phyloP scores from a whole-genome alignment of 768 basidiomycete species.

The Phylloporus arenicola region DNA sequence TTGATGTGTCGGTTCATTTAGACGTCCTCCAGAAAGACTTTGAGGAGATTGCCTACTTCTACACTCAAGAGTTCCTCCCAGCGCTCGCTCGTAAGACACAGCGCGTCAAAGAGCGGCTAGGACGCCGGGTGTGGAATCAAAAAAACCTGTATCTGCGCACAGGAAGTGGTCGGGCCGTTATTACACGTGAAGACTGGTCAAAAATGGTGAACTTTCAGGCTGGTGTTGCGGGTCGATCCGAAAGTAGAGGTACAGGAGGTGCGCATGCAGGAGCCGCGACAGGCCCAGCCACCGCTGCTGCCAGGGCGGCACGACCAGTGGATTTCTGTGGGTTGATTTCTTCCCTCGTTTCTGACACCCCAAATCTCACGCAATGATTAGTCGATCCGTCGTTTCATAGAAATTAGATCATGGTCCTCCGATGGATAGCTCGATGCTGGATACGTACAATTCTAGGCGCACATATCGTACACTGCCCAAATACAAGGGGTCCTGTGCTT shows the following conservation, averaged over 20 bases:
- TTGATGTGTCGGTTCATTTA: slow-evolving; percentile 56
- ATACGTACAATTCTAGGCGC: slow-evolving; percentile 4
- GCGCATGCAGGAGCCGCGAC: slow-evolving; percentile 1
- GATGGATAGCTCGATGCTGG: background rate
- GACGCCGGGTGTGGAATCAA: slow-evolving; percentile 65
- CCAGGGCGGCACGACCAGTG: slow-evolving; percentile 1
- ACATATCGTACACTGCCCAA: background rate
- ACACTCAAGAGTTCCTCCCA: slow-evolving; percentile 33
- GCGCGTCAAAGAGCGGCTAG: slow-evolving; percentile 70
- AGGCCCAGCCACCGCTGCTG: slow-evolving; percentile 6
- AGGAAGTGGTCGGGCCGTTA: slow-evolving; percentile 24
- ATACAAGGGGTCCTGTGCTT: background rate
- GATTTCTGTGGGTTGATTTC: slow-evolving; percentile 20
- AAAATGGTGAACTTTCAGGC: slow-evolving; percentile 44
- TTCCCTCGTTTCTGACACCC: background rate
- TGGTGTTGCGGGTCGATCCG: background rate
- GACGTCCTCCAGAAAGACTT: slow-evolving; percentile 51
- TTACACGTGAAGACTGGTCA: slow-evolving; percentile 46
- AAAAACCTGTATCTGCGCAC: slow-evolving; percentile 51
- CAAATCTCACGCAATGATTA: slow-evolving; percentile 7
- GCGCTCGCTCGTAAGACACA: slow-evolving; percentile 48
- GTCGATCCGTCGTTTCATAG: slow-evolving; percentile 23
- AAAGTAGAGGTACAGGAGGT: background rate
- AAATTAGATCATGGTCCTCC: slow-evolving; percentile 3
- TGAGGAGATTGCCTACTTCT: slow-evolving; percentile 43